These are phyloP conservation scores for Solanum chiquidenum DNA, from an alignment of 257 asterid species.

Conservation along the genomic window DNA sequence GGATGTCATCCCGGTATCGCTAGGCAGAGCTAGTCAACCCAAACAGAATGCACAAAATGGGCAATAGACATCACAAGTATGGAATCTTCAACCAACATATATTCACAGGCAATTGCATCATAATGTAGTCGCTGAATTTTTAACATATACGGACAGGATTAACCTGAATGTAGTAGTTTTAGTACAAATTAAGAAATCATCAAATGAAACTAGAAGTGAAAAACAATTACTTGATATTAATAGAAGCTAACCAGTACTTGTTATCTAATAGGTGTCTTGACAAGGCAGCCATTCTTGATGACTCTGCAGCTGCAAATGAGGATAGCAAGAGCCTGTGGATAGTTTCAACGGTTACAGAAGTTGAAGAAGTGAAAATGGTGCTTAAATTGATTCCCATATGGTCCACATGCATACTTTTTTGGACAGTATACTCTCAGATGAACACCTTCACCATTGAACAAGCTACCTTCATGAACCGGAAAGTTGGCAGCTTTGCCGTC, in stretches of 20 bases:
- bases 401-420: conserved; percentile 78
- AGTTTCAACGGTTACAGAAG: conserved; percentile 54
- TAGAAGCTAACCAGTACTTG: not conserved
- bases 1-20: not conserved
- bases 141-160: not conserved
- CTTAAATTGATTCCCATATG: conserved; percentile 72
- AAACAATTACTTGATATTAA: not conserved
- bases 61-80: not conserved
- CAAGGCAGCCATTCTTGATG: conserved; percentile 57
- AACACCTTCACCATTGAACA: conserved; percentile 84
- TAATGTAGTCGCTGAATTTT: not conserved
- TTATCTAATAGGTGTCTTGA: conserved; percentile 50
- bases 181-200: not conserved
- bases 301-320: not conserved
- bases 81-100: not conserved
- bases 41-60: not conserved
- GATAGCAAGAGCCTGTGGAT: not conserved
- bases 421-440: conserved; percentile 93
- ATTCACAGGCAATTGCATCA: not conserved
- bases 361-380: conserved; percentile 83
- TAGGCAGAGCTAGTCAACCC: not conserved
- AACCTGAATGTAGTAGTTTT: not conserved
- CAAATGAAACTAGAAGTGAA: not conserved
- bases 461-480: conserved; percentile 67
- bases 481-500: conserved; percentile 34